Evolutionary conservation across 768 basidiomycete genomes (phyloP), one percentile per base, ranked within the genome.

Genomic region (Trametes cinnabarina): DNA sequence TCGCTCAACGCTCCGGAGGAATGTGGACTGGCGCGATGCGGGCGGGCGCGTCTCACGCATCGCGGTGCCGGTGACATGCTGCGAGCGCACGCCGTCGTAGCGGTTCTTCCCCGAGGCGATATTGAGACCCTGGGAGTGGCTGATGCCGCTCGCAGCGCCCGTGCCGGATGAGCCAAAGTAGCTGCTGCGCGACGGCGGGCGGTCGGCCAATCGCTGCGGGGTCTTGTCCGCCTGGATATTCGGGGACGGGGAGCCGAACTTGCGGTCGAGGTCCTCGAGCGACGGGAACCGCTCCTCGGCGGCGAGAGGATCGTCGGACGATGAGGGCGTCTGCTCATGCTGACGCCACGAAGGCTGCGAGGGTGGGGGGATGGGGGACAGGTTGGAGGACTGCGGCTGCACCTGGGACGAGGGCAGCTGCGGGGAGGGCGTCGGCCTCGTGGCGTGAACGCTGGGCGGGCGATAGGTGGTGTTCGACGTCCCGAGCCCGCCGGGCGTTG

Each of bases 251-350:
- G 64, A 69, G 14, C 66, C 64, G 60, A 83, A 81, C 10, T 74
- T 73, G 22, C 83, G 81, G 70, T 92, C 88, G 6, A 95, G 75
- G 58, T 90, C 88, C 68, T 96, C 94, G 40, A 97, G 74, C 0
- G 94, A 90, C 0, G 94, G 94, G 70, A 91, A 97, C 51, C 91
- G 80, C 28, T 84, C 79, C 70, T 94, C 92, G 17, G 77, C 81
- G 41, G 80, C 74, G 22, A 79, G 68, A 28, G 79, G 76, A 39
- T 68, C 66, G 39, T 74, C 75, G 17, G 55, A 49, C n/a, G 51
- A 46, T 1, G 59, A 43, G 0, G 58, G 46, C 11, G 44, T 34
- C 43, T 58, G 47, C 9, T 46, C 34, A n/a, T 63, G 58, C 15
- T 62, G 58, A 1, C 62, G 60, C 46, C 47, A 54, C 11, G 64